phyloP scores from a whole-genome alignment of 2,329 filamentous ascomycete genomes.

The Aspergillus tubingensis region DNA sequence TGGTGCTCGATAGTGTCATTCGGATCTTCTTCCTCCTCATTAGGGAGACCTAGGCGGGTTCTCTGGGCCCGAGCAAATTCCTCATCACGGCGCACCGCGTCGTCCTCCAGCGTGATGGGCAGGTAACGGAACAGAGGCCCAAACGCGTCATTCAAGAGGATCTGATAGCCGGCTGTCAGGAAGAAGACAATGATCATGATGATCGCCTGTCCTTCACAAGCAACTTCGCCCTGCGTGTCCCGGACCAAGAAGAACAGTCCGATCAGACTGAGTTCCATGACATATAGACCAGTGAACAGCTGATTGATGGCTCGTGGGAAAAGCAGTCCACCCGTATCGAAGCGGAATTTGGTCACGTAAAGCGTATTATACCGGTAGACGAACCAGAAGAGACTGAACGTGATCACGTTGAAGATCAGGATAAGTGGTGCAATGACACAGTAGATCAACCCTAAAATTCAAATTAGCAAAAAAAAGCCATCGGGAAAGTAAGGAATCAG shows the following conservation, averaged over 20 bases:
- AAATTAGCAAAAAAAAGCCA: conserved; percentile 14
- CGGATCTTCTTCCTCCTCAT: conserved; percentile 46
- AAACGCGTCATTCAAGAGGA: conserved; percentile 79
- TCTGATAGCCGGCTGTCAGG: conserved; percentile 75
- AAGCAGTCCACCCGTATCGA: conserved; percentile 88
- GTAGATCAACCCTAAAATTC: conserved; percentile 67
- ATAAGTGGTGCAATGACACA: conserved; percentile 87
- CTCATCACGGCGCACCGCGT: conserved; percentile 86
- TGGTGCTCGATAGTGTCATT: conserved; percentile 49
- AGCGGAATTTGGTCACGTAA: conserved; percentile 85
- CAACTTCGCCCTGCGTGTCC: conserved; percentile 55
- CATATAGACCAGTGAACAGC: conserved; percentile 89
- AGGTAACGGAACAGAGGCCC: conserved; percentile 83
- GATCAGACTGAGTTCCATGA: conserved; percentile 88
- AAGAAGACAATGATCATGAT: conserved; percentile 76
- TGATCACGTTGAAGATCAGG: conserved; percentile 88
- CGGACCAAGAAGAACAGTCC: conserved; percentile 82
- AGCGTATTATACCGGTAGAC: conserved; percentile 96
- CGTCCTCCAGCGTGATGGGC: conserved; percentile 93
- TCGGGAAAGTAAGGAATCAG: neutral
- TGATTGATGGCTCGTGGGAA: conserved; percentile 94
- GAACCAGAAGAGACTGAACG: conserved; percentile 87
- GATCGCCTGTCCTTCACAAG: conserved; percentile 75
- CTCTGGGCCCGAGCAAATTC: conserved; percentile 81
- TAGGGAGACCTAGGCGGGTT: conserved; percentile 63